A percentile compares a stretch with the other conserved stretches of the same genome.
phyloP scores from a whole-genome alignment of 345 rosid species.

The Isatis tinctoria region DNA sequence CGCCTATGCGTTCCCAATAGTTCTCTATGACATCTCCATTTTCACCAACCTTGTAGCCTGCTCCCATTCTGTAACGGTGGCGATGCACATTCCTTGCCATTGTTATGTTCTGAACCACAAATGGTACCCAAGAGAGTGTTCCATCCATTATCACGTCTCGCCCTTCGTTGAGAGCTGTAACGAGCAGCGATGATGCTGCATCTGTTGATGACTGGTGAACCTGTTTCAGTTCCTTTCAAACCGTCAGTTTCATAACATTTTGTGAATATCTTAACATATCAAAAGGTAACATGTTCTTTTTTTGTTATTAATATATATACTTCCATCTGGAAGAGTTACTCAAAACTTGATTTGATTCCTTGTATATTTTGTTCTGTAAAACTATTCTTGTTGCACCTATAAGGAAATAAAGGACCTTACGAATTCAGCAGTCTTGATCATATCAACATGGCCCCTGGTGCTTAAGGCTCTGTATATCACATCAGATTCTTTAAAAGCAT shows the following conservation, averaged over 20 bases:
- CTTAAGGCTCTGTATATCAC: slow-evolving; percentile 83
- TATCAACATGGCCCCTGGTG: slow-evolving; percentile 80
- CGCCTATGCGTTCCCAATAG: slow-evolving; percentile 80
- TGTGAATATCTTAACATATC: too few relatives aligned
- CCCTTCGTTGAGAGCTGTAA: slow-evolving; percentile 94
- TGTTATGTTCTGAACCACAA: slow-evolving; percentile 84
- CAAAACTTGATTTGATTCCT: too few relatives aligned
- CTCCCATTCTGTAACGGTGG: slow-evolving; percentile 85
- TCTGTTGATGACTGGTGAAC: slow-evolving; percentile 98
- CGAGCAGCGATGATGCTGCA: slow-evolving; percentile 93
- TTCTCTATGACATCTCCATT: slow-evolving; percentile 69
- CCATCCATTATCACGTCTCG: slow-evolving; percentile 97
- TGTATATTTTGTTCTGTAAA: background rate
- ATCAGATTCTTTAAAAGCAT: slow-evolving; percentile 97
- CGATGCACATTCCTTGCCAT: slow-evolving; percentile 94
- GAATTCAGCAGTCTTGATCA: slow-evolving; percentile 89
- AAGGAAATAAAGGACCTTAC: slow-evolving; percentile 36
- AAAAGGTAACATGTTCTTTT: background rate
- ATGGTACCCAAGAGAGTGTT: slow-evolving; percentile 93
- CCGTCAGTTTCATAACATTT: slow-evolving; percentile 4
- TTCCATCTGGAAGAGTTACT: background rate
- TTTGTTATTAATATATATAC: background rate
- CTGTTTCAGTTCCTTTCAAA: slow-evolving; percentile 38
- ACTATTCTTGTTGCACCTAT: slow-evolving; percentile 10
- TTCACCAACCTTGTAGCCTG: slow-evolving; percentile 62